Evolutionary conservation across 2,329 filamentous ascomycete species (phyloP), one percentile per base, ranked within the genome.

Genomic region (Decorospora gaudefroyi): DNA sequence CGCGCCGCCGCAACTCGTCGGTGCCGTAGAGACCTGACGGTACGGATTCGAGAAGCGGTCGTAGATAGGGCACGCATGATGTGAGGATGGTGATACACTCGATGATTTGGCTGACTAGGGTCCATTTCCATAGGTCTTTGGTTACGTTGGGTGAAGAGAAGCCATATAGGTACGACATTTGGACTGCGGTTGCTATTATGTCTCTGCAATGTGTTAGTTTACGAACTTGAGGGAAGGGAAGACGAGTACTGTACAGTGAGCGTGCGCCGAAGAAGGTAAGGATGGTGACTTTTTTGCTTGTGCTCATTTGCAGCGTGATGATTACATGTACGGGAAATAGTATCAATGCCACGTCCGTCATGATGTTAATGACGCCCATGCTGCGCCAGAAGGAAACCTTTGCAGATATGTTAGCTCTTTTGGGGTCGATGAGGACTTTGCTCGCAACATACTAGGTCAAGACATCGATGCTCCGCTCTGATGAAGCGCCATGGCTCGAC

Each of bases 21-120:
- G 61, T 58, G 5, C 55, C 64, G 26, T 68, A 68, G 6, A 69
- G 49, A 2, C 66, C 66, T 12, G 66, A 66, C 6, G 63, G 62
- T 0, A 68, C 48, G 1, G 62, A 58, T 29, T 68, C 65, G 2
- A 68, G 50, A 3, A 69, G 57, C n/a, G 66, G 66, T 4, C 65
- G 64, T 6, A 69, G 58, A 27, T 69, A 68, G 0, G 66, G 66
- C 2, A 69, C 55, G 33, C 65, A 69, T 13, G 65, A 66, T 18
- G 66, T 68, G 26, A 69, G 46, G 15, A 69, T 67, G 0, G 65
- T 68, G 23, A 68, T 63, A 48, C 64, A 68, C 48, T 66, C 56
- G 15, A 68, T 59, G 27, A 68, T 54, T 25, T 68, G 66, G 4
- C 65, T 59, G 11, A 62, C 40, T 2, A 69, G 54, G 10, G 64